A percentile compares a stretch with the other conserved stretches of the same genome.
These are phyloP conservation scores for Suillus plorans DNA, from an alignment of 768 basidiomycete genomes.

Conservation along the genomic window DNA sequence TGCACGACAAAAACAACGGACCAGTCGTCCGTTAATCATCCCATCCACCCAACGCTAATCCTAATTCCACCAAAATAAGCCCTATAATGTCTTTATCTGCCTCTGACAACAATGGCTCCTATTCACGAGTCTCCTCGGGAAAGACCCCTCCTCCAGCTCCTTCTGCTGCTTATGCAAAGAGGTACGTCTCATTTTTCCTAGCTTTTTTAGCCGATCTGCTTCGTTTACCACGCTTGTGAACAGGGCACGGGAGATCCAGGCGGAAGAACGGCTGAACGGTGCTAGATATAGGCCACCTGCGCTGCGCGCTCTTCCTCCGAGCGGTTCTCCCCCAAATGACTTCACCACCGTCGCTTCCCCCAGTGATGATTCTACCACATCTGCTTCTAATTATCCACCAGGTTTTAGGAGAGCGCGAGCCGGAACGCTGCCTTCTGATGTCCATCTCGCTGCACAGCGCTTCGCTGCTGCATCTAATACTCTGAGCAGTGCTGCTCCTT, in stretches of 20 bases:
- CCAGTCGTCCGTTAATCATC: conserved; percentile 33
- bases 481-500: conserved; percentile 47
- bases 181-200: conserved; percentile 43
- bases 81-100: conserved; percentile 92
- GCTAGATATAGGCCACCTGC: conserved; percentile 80
- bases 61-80: conserved; percentile 63
- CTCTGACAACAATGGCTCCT: conserved; percentile 77
- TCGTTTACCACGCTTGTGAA: conserved; percentile 14
- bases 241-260: conserved; percentile 85
- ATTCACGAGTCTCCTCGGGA: conserved; percentile 79
- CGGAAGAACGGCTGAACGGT: conserved; percentile 63
- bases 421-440: conserved; percentile 95
- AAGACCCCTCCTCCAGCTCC: conserved; percentile 91
- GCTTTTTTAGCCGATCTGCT: conserved; percentile 13
- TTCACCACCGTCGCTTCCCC: conserved; percentile 54
- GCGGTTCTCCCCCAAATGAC: conserved; percentile 75
- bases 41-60: conserved; percentile 57
- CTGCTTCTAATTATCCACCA: conserved; percentile 76
- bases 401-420: conserved; percentile 95
- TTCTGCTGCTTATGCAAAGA: conserved; percentile 86
- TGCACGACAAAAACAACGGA: conserved; percentile 32
- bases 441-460: conserved; percentile 82
- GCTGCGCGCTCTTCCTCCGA: conserved; percentile 64
- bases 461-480: conserved; percentile 69
- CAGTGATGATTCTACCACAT: conserved; percentile 55